Conservation (phyloP, 192 early-diverging fungal species). For the Coemansia sp. region DNA sequence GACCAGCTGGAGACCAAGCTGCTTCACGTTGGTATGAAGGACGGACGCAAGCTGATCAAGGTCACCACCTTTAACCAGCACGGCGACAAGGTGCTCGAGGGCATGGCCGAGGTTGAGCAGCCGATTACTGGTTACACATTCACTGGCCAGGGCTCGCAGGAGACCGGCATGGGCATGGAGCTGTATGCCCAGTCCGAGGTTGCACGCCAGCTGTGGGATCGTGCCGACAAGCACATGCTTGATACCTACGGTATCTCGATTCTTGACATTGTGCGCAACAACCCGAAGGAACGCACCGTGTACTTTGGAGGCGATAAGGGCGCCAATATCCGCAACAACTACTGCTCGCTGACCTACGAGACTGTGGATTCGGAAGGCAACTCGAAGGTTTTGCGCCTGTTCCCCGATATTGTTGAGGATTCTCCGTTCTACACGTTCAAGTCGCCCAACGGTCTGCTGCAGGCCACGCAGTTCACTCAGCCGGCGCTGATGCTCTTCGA, state of each 20-base stretch:
- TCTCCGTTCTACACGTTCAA: constrained; percentile 84
- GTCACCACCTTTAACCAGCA: constrained; percentile 86
- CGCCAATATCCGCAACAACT: constrained; percentile 51
- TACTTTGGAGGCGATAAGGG: constrained; percentile 56
- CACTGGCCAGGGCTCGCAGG: constrained; percentile 96
- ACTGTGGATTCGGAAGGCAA: constrained; percentile 72
- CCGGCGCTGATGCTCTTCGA: constrained; percentile 90
- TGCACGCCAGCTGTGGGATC: constrained; percentile 89
- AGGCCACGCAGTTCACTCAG: constrained; percentile 94
- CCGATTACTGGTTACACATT: constrained; percentile 89
- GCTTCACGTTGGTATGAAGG: constrained; percentile 91
- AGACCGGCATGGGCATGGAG: constrained; percentile 94
- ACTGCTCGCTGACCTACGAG: constrained; percentile 92
- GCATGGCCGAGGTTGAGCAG: constrained; percentile 93
- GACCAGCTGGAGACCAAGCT: constrained; percentile 89
- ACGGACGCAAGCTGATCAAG: constrained; percentile 93
- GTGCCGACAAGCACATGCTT: constrained; percentile 84
- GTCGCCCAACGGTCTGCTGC: constrained; percentile 83
- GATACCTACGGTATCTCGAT: constrained; percentile 69
- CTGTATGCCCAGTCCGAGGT: constrained; percentile 79
- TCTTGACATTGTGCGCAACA: constrained; percentile 54
- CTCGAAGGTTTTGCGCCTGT: constrained; percentile 76
- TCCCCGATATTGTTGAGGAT: constrained; percentile 84
- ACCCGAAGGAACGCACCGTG: constrained; percentile 57
- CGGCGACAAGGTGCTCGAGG: constrained; percentile 73